These are phyloP conservation scores for Phytophthora ohioensis DNA, from an alignment of 352 stramenopile genomes.

Conservation along the genomic window DNA sequence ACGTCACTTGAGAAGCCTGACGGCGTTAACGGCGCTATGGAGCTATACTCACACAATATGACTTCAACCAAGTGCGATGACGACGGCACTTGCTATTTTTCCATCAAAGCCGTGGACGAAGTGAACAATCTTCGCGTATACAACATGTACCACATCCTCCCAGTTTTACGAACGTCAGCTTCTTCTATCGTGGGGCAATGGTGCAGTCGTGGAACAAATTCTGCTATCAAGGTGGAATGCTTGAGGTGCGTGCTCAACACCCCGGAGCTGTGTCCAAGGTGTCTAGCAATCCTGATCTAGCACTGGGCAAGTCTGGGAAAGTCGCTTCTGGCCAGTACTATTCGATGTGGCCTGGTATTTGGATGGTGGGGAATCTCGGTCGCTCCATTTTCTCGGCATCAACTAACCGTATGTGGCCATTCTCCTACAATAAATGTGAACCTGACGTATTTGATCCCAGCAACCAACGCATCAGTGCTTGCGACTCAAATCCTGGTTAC, in stretches of 20 bases:
- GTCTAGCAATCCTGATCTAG: constrained; percentile 4
- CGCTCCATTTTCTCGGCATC: constrained; percentile 10
- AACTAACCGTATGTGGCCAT: constrained; percentile 9
- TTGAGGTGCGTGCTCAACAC: constrained; percentile 2
- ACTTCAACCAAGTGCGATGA: constrained; percentile 1
- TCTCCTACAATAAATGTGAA: constrained; percentile 3
- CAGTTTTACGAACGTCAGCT: background rate
- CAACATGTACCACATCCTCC: constrained; percentile 9
- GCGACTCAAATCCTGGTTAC: constrained; percentile 4
- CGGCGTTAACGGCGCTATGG: constrained; percentile 4
- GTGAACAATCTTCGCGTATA: constrained; percentile 2
- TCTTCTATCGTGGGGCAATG: constrained; percentile 4
- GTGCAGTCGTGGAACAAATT: constrained; percentile 11
- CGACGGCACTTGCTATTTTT: background rate
- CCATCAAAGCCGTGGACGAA: constrained; percentile 7
- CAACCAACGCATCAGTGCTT: constrained; percentile 7
- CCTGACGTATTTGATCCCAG: constrained; percentile 1
- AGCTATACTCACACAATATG: constrained; percentile 13
- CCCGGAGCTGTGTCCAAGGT: background rate
- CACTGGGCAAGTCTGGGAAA: background rate
- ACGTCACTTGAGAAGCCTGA: constrained; percentile 3
- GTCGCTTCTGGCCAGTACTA: background rate
- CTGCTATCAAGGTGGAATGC: constrained; percentile 7
- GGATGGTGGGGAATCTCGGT: background rate
- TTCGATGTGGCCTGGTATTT: background rate